phyloP scores from a whole-genome alignment of 768 basidiomycete species.

The Clitopilus passeckerianus region DNA sequence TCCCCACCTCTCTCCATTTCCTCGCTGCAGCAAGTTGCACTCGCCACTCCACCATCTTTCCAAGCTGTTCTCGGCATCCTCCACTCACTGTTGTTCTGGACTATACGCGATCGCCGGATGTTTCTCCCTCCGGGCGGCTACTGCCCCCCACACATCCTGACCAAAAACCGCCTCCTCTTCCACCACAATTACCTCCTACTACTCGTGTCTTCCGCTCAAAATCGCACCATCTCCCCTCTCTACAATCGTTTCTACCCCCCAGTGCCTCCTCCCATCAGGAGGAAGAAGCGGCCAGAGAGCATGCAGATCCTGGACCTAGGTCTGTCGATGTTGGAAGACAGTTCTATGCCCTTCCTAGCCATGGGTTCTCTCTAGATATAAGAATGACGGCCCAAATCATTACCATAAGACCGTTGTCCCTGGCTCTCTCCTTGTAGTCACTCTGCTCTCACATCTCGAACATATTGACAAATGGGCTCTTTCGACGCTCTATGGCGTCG shows the following conservation, averaged over 20 bases:
- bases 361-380: too few species aligned
- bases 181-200: constrained; percentile 13
- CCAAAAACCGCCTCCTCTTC: constrained; percentile 26
- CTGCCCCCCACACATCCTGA: constrained; percentile 53
- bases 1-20: constrained; percentile 37
- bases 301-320: constrained; percentile 37
- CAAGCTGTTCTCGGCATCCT: not conserved
- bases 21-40: constrained; percentile 43
- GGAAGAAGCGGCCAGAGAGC: constrained; percentile 56
- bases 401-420: too few species aligned
- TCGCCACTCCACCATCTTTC: constrained; percentile 18
- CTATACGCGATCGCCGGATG: constrained; percentile 19
- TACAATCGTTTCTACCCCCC: constrained; percentile 20
- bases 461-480: too few species aligned
- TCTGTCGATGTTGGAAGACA: constrained; percentile 5
- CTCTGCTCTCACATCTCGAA: too few species aligned
- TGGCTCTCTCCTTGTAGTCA: too few species aligned
- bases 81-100: constrained; percentile 1
- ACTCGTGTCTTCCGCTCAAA: constrained; percentile 46
- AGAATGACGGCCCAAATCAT: too few species aligned
- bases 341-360: too few species aligned
- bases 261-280: constrained; percentile 36
- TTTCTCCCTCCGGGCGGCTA: constrained; percentile 19
- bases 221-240: constrained; percentile 44
- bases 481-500: too few species aligned